Conservation (phyloP, 805 yeast species). For the Nakazawaea ambrosiae region DNA sequence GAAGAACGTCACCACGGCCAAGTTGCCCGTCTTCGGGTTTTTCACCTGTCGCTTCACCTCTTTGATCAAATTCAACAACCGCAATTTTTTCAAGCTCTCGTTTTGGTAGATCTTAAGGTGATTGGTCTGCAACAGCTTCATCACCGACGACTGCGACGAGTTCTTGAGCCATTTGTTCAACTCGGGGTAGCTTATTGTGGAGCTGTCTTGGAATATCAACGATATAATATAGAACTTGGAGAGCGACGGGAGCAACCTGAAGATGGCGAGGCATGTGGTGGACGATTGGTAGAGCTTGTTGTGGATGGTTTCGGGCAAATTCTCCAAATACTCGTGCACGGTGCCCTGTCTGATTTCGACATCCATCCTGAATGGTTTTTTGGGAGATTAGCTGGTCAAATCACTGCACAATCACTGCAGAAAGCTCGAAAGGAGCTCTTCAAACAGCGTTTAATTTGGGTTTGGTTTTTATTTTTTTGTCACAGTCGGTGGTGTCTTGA, state of each 20-base stretch:
- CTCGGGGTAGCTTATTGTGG: constrained; percentile 51
- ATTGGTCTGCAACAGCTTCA: constrained; percentile 17
- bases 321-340: constrained; percentile 85
- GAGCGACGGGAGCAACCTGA: constrained; percentile 77
- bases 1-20: constrained; percentile 23
- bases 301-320: constrained; percentile 82
- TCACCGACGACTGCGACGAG: constrained; percentile 2
- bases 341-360: constrained; percentile 28
- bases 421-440: no score
- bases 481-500: no score
- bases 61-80: constrained; percentile 65
- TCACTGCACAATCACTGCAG: neutral
- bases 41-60: constrained; percentile 34
- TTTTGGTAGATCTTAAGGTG: constrained; percentile 43
- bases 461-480: no score
- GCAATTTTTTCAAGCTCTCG: constrained; percentile 75
- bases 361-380: neutral
- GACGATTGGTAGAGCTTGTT: constrained; percentile 78
- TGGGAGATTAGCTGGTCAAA: no score
- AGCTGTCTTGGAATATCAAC: constrained; percentile 74
- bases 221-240: constrained; percentile 88
- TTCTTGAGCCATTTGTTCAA: constrained; percentile 70
- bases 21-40: constrained; percentile 27
- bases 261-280: constrained; percentile 92
- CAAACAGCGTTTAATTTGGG: no score